Percentiles rank a stretch among this genome's conserved stretches.
Conservation (phyloP, 2,329 filamentous ascomycete genomes). For the Tolypocladium sp. region DNA sequence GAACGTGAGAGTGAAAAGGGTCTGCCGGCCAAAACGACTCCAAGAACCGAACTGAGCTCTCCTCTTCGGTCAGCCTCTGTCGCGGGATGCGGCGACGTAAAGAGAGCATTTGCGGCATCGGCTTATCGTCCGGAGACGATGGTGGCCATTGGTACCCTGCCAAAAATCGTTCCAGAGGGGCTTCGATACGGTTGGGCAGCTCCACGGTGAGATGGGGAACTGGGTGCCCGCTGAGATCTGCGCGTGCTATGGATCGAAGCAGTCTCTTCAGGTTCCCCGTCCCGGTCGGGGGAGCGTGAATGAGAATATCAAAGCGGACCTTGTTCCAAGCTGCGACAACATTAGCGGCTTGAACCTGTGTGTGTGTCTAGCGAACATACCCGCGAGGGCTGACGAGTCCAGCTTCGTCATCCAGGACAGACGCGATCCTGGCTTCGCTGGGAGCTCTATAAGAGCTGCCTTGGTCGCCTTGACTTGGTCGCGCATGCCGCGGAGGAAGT, state of each 20-base stretch:
- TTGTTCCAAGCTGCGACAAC: constrained; percentile 60
- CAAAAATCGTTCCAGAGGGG: constrained; percentile 53
- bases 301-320: constrained; percentile 69
- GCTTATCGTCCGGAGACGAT: constrained; percentile 21
- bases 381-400: constrained; percentile 60
- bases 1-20: constrained; percentile 57
- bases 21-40: constrained; percentile 80
- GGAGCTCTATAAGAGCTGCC: constrained; percentile 67
- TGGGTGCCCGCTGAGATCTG: constrained; percentile 64
- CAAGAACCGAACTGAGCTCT: constrained; percentile 65
- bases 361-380: constrained; percentile 28
- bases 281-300: constrained; percentile 63
- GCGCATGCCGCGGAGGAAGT: constrained; percentile 54
- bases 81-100: constrained; percentile 65
- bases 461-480: constrained; percentile 40
- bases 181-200: constrained; percentile 62
- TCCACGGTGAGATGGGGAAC: constrained; percentile 77
- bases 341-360: constrained; percentile 6
- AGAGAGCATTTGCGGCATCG: constrained; percentile 47
- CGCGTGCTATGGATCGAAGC: constrained; percentile 63
- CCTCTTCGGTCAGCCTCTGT: constrained; percentile 51
- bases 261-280: constrained; percentile 70
- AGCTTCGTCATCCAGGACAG: constrained; percentile 72
- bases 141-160: constrained; percentile 61
- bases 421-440: constrained; percentile 49